A percentile compares a stretch with the other conserved stretches of the same genome.
phyloP scores from a whole-genome alignment of 352 stramenopile species.

The Pythium aphanidermatum region DNA sequence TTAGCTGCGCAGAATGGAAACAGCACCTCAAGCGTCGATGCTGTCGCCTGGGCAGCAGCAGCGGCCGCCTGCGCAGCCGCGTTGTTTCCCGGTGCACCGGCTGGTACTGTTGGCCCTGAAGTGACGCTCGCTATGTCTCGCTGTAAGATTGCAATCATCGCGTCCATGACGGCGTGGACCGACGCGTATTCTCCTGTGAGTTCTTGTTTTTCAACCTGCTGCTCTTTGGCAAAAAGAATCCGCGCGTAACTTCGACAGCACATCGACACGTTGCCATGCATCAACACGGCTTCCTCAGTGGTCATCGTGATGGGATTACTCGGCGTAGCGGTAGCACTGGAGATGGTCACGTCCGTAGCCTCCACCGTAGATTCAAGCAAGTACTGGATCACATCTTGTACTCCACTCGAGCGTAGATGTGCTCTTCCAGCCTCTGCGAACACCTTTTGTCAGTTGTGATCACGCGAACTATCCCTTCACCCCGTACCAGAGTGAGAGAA shows the following conservation, averaged over 20 bases:
- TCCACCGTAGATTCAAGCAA: conserved; percentile 5
- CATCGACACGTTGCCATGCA: conserved; percentile 25
- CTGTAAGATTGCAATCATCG: conserved; percentile 32
- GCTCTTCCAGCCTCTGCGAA: conserved; percentile 15
- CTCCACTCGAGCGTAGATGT: conserved; percentile 4
- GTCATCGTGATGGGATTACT: conserved; percentile 20
- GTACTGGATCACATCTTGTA: neutral
- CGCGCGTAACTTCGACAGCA: conserved; percentile 34
- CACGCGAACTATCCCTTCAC: too few relatives aligned
- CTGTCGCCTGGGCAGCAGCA: conserved; percentile 18
- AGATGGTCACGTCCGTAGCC: conserved; percentile 8
- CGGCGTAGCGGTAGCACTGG: conserved; percentile 5
- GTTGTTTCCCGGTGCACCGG: conserved; percentile 3
- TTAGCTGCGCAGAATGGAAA: conserved; percentile 29
- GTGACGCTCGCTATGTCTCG: conserved; percentile 26
- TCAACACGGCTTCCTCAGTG: conserved; percentile 19
- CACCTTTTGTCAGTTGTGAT: too few relatives aligned
- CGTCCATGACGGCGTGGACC: conserved; percentile 25
- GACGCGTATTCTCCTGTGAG: neutral
- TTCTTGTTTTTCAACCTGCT: conserved; percentile 9
- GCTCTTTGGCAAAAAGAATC: conserved; percentile 29
- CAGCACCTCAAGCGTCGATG: conserved; percentile 12
- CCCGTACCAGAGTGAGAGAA: conserved; percentile 43
- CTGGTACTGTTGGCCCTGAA: conserved; percentile 11
- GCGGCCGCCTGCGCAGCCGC: conserved; percentile 12